Evolutionary conservation across 805 yeast species (phyloP), one percentile per base, ranked within the genome.

Genomic region (Hanseniaspora taiwanica): DNA sequence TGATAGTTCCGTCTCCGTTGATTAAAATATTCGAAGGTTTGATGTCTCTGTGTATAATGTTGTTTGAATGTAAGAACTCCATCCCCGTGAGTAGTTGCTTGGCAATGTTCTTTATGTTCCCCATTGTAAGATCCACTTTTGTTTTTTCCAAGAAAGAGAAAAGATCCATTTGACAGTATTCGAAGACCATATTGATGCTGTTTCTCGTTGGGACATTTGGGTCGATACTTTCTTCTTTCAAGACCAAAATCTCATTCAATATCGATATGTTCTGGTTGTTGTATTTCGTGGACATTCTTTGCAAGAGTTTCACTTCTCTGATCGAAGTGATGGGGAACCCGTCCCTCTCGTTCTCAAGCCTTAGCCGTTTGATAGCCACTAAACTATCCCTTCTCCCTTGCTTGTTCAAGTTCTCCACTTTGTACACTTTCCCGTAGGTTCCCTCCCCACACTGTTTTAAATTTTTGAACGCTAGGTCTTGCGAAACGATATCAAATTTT

Each of bases 381-480:
- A 71, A 63, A 33, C n/a, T 19, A 43, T 72, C 76, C 2, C 73
- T 54, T 86, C 85, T 20, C 5, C 19, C 23, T 5, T 8, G 10
- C 6, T 16, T 19, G 21, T 33, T 33, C 17, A 20, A 12, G 12
- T 33, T 18, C 23, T 33, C 36, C 21, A 18, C 21, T 39, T 58
- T 58, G 44, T 54, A 58, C 16, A 58, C 63, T 49, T 57, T 58
- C 16, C 98, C 98, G 58, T 91, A 91, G 0, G 97, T 91, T 8
- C 98, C 98, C 60, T 91, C 97, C n/a, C 98, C 98, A 4, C 91
- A 97, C 55, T 91, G 97, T 32, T 74, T 69, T 1, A 83, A 74
- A 40, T 87, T 66, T 47, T 79, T 78, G 56, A 81, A 85, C 2
- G 64, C 50, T 3, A 20, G 36, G 12, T 17, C 6, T 3, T 16